A percentile compares a stretch with the other conserved stretches of the same genome.
These are phyloP conservation scores for Torulaspora maleeae DNA, from an alignment of 805 yeast species.

Conservation along the genomic window DNA sequence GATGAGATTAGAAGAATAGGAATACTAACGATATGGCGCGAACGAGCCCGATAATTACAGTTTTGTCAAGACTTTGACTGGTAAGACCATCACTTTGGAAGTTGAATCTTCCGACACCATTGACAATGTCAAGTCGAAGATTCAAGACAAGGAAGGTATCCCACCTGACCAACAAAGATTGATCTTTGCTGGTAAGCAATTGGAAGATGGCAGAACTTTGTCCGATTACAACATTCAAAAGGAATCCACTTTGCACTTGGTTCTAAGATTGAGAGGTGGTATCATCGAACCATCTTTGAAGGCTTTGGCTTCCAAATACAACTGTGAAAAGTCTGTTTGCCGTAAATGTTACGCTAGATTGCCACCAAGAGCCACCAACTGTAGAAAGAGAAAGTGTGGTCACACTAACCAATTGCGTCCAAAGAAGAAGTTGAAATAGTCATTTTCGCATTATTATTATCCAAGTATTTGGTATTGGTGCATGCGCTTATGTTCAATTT, in stretches of 20 bases:
- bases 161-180: slow-evolving; percentile 99
- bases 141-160: slow-evolving; percentile 98
- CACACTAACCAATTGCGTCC: slow-evolving; percentile 99
- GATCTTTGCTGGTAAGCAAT: slow-evolving; percentile 99
- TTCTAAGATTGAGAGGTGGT: slow-evolving; percentile 97
- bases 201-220: slow-evolving; percentile 98
- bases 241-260: slow-evolving; percentile 97
- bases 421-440: slow-evolving; percentile 97
- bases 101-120: slow-evolving; percentile 98
- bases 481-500: slow-evolving; percentile 15
- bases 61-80: slow-evolving; percentile 83
- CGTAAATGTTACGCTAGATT: slow-evolving; percentile 99
- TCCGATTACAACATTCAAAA: slow-evolving; percentile 99
- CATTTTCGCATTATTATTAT: slow-evolving; percentile 38
- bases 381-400: slow-evolving; percentile 99
- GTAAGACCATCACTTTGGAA: slow-evolving; percentile 96
- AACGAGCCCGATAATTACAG: slow-evolving; percentile 21
- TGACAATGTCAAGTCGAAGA: slow-evolving; percentile 97
- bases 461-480: slow-evolving; percentile 9
- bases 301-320: slow-evolving; percentile 98
- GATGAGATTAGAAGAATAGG: not conserved
- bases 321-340: slow-evolving; percentile 99
- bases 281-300: slow-evolving; percentile 99
- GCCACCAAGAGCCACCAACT: slow-evolving; percentile 99
- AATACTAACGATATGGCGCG: not conserved